Percentiles rank a stretch among this genome's conserved stretches.
Evolutionary conservation across 345 rosid genomes (phyloP).

Genomic region (Salix exigua): DNA sequence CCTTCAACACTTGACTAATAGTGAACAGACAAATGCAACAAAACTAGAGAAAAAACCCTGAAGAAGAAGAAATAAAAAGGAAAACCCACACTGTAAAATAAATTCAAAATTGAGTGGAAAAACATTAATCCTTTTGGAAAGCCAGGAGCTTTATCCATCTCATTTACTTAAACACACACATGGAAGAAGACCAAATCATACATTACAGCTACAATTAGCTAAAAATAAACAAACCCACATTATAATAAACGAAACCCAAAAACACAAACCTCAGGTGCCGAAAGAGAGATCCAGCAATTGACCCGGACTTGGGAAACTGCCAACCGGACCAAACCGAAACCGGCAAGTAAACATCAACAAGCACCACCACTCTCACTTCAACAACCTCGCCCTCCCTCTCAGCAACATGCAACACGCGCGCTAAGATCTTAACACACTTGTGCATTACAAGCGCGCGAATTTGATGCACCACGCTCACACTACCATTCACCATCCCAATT

Average conservation of each 20-base stretch:
- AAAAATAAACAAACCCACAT: not conserved
- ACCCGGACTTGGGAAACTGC: constrained; percentile 68
- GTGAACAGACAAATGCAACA: no score
- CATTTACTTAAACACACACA: no score
- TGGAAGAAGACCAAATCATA: no score
- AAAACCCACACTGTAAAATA: no score
- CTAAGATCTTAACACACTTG: constrained; percentile 51
- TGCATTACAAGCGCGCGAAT: constrained; percentile 51
- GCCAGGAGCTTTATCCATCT: no score
- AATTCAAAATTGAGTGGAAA: no score
- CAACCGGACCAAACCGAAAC: constrained; percentile 66
- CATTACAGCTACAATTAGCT: no score
- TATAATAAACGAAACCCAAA: not conserved
- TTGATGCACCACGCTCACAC: constrained; percentile 67
- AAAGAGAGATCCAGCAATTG: constrained; percentile 61
- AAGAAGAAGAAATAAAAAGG: not conserved
- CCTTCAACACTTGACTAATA: no score
- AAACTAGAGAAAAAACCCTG: no score
- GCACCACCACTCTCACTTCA: constrained; percentile 49
- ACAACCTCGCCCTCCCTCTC: constrained; percentile 28
- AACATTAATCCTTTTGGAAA: no score
- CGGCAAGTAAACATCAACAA: constrained; percentile 74
- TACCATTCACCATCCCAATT: constrained; percentile 73
- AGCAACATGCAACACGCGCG: constrained; percentile 42
- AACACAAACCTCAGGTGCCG: constrained; percentile 65